phyloP scores from a whole-genome alignment of 2,329 filamentous ascomycete species.

The Colletotrichum trifolii region DNA sequence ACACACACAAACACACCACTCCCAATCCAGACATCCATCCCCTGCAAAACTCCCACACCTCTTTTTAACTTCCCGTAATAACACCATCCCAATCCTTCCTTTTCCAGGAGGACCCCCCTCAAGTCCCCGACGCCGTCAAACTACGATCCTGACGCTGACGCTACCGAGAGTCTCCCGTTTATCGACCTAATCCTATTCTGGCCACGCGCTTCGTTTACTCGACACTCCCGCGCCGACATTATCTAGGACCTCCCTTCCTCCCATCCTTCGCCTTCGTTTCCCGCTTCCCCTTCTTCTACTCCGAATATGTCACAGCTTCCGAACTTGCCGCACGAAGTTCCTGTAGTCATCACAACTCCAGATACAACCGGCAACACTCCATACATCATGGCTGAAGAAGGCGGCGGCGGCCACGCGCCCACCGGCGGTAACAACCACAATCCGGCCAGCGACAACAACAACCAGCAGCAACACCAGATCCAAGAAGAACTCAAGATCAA shows the following conservation, averaged over 20 bases:
- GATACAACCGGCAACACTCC: conserved; percentile 16
- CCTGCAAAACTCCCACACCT: conserved; percentile 5
- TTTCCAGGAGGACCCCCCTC: conserved; percentile 13
- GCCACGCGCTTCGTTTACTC: conserved; percentile 26
- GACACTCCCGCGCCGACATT: conserved; percentile 7
- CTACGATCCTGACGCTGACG: background rate
- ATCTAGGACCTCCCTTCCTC: conserved; percentile 6
- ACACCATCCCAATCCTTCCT: conserved; percentile 16
- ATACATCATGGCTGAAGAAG: conserved; percentile 32
- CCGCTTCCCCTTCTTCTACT: background rate
- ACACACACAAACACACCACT: background rate
- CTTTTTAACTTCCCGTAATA: conserved; percentile 17
- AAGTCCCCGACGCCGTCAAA: conserved; percentile 5
- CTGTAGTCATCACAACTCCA: conserved; percentile 19
- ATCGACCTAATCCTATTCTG: conserved; percentile 9
- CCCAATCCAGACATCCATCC: background rate
- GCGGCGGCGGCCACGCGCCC: conserved; percentile 15
- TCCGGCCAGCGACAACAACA: conserved; percentile 21
- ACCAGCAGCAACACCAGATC: conserved; percentile 8
- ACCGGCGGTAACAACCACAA: conserved; percentile 16
- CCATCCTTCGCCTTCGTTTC: background rate
- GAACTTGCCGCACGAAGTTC: conserved; percentile 18
- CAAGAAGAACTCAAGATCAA: conserved; percentile 19
- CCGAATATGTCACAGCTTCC: conserved; percentile 19
- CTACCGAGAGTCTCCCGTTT: conserved; percentile 1